Percentiles rank a stretch among this genome's conserved stretches.
phyloP scores from a whole-genome alignment of 768 basidiomycete species.

The Auricularia auricula-judae region DNA sequence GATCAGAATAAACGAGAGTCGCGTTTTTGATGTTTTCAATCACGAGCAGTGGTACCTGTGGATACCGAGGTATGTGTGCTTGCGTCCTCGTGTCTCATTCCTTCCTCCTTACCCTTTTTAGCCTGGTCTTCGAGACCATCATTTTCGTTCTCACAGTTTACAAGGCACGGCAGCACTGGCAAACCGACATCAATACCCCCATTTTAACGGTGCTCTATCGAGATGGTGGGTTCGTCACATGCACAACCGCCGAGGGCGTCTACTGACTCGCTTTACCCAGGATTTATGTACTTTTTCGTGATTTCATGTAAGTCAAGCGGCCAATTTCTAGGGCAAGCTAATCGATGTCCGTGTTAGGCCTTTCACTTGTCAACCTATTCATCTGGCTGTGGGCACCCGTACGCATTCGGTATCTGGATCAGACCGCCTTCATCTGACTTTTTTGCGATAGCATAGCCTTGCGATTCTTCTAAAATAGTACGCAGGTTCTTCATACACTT shows the following conservation, averaged over 20 bases:
- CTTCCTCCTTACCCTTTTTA: neutral
- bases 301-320: neutral
- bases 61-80: neutral
- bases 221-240: neutral
- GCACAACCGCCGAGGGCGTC: neutral
- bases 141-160: neutral
- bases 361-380: neutral
- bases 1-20: too few relatives aligned
- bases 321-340: neutral
- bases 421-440: neutral
- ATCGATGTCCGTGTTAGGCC: neutral
- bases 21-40: too few relatives aligned
- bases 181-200: neutral
- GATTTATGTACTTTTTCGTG: neutral
- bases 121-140: neutral
- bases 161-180: neutral
- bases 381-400: neutral
- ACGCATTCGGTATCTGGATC: neutral
- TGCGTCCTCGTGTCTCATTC: neutral
- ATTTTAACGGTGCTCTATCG: neutral
- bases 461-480: neutral
- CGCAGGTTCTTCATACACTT: neutral
- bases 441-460: neutral
- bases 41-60: neutral
- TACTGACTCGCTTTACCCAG: neutral